A percentile compares a stretch with the other conserved stretches of the same genome.
phyloP scores from a whole-genome alignment of 768 basidiomycete species.

The Gloeopeniophorella convolvens region DNA sequence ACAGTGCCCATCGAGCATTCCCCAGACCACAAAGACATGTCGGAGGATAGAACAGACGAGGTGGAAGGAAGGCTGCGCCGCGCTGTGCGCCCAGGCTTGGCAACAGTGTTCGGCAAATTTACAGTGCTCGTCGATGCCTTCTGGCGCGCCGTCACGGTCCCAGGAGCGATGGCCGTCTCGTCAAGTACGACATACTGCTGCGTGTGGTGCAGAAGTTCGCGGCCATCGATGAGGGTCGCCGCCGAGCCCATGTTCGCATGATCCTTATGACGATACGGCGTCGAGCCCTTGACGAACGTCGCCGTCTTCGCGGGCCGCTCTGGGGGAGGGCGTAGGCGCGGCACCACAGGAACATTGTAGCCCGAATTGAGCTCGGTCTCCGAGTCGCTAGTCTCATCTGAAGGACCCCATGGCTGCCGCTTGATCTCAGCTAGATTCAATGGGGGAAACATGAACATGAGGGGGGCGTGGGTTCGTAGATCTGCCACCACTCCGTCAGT shows the following conservation, averaged over 20 bases:
- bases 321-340: background rate
- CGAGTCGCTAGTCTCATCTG: background rate
- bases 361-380: background rate
- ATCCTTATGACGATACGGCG: background rate
- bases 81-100: background rate
- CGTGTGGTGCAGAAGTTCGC: constrained; percentile 17
- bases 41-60: background rate
- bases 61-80: background rate
- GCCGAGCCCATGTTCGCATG: background rate
- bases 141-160: constrained; percentile 28
- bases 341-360: too few relatives aligned
- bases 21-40: background rate
- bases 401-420: background rate
- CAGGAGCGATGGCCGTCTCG: constrained; percentile 31
- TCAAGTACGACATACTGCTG: constrained; percentile 46
- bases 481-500: constrained; percentile 33
- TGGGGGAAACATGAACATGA: constrained; percentile 54
- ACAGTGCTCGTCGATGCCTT: constrained; percentile 6
- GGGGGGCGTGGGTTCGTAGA: constrained; percentile 59
- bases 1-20: background rate
- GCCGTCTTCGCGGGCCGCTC: background rate
- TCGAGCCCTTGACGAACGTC: background rate
- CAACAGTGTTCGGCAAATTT: background rate
- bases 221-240: constrained; percentile 1
- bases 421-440: constrained; percentile 21